phyloP scores from a whole-genome alignment of 2,329 filamentous ascomycete genomes.

The Thielaviopsis populi region DNA sequence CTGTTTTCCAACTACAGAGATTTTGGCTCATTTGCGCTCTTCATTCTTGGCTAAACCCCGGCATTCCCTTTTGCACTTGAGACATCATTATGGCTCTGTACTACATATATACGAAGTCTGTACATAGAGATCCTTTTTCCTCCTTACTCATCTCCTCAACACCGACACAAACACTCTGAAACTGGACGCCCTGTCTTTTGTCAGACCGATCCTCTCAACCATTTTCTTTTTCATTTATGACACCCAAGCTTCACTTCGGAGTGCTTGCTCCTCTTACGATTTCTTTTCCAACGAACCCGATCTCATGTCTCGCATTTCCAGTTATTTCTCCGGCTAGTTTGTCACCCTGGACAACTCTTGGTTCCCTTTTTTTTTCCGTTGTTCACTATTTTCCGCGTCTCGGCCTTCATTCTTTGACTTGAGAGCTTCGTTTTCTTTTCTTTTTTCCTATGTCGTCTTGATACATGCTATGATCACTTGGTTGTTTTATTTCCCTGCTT shows the following conservation, averaged over 20 bases:
- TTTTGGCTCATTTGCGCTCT: not conserved
- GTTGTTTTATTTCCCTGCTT: not conserved
- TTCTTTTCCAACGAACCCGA: not conserved
- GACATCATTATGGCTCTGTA: not conserved
- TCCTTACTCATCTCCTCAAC: not conserved
- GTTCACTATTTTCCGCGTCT: not conserved
- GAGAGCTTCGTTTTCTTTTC: not conserved
- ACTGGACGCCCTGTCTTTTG: not conserved
- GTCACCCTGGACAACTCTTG: not conserved
- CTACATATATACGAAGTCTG: not conserved
- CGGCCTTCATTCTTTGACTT: not conserved
- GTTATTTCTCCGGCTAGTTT: not conserved
- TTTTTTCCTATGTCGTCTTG: not conserved
- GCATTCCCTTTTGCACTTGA: too few relatives aligned
- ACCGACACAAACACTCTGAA: not conserved
- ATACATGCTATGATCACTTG: not conserved
- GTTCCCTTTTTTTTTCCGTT: not conserved
- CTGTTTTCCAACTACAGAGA: not conserved
- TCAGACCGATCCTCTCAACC: not conserved
- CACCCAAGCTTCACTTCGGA: not conserved
- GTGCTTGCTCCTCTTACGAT: slow-evolving; percentile 1
- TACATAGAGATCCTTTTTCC: too few relatives aligned
- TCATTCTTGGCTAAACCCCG: too few relatives aligned
- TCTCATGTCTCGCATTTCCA: not conserved
- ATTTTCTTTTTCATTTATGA: slow-evolving; percentile 4